These are phyloP conservation scores for Rachicladosporium sp. DNA, from an alignment of 2,329 filamentous ascomycete species.

Conservation along the genomic window DNA sequence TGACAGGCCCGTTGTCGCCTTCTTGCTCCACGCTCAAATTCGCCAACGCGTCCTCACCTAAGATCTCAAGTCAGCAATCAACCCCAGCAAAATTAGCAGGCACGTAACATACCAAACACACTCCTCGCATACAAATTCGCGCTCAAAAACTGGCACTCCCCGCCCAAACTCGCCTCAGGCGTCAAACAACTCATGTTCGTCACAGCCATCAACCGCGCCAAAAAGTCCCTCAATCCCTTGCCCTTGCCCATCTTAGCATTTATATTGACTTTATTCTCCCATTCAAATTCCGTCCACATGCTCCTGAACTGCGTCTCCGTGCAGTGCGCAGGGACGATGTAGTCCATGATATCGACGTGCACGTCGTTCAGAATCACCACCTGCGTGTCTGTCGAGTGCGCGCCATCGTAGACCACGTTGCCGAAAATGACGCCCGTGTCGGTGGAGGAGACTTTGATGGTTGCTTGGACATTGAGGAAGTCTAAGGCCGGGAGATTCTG, in stretches of 20 bases:
- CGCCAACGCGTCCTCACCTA: conserved; percentile 94
- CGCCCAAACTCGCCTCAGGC: conserved; percentile 89
- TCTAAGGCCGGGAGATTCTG: conserved; percentile 92
- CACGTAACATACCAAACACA: conserved; percentile 80
- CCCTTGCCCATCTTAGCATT: conserved; percentile 68
- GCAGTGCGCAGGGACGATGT: conserved; percentile 93
- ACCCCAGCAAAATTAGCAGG: too few relatives aligned
- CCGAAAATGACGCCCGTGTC: conserved; percentile 98
- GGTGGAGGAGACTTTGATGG: conserved; percentile 95
- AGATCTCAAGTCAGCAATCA: not conserved
- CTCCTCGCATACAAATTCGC: conserved; percentile 93
- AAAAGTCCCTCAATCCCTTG: conserved; percentile 79
- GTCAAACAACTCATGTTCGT: conserved; percentile 99
- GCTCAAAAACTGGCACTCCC: conserved; percentile 94
- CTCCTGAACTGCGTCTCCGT: conserved; percentile 96
- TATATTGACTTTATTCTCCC: conserved; percentile 99
- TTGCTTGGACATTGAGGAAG: conserved; percentile 96
- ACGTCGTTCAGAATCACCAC: conserved; percentile 97
- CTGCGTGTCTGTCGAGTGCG: conserved; percentile 82
- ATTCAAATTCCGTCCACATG: conserved; percentile 99
- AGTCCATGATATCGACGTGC: conserved; percentile 99
- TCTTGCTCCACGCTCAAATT: conserved; percentile 98
- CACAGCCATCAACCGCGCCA: conserved; percentile 88
- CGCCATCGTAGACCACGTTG: conserved; percentile 93
- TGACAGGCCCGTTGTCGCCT: conserved; percentile 86